Conservation (phyloP, 805 yeast genomes). For the Zygoascus tannicola region DNA sequence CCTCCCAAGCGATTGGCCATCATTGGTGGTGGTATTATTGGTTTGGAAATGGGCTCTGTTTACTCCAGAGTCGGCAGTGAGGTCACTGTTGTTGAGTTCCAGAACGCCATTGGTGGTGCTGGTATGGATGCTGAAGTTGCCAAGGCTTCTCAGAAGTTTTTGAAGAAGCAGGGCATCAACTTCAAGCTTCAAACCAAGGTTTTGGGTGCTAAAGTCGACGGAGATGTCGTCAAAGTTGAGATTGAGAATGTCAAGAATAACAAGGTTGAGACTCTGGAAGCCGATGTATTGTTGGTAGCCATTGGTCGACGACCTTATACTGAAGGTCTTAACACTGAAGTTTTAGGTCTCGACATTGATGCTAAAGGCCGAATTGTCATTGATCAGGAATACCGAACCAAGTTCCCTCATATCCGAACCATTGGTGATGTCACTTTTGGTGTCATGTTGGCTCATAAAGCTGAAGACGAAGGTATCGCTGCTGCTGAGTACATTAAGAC, state of each 20-base stretch:
- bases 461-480: slow-evolving; percentile 99
- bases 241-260: slow-evolving; percentile 86
- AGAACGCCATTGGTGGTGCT: slow-evolving; percentile 92
- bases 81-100: slow-evolving; percentile 91
- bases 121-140: slow-evolving; percentile 97
- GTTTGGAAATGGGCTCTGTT: slow-evolving; percentile 98
- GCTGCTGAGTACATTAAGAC: slow-evolving; percentile 89
- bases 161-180: slow-evolving; percentile 90
- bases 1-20: slow-evolving; percentile 86
- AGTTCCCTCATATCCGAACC: slow-evolving; percentile 86
- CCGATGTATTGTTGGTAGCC: slow-evolving; percentile 92
- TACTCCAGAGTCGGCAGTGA: slow-evolving; percentile 92
- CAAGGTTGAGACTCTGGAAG: slow-evolving; percentile 65
- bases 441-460: slow-evolving; percentile 99
- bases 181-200: slow-evolving; percentile 92
- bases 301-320: slow-evolving; percentile 98
- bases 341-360: slow-evolving; percentile 82
- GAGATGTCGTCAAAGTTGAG: slow-evolving; percentile 78
- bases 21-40: slow-evolving; percentile 99
- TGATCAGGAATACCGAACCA: slow-evolving; percentile 88
- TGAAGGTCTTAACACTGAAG: slow-evolving; percentile 80
- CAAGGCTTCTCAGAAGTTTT: slow-evolving; percentile 77
- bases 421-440: slow-evolving; percentile 99
- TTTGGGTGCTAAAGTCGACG: slow-evolving; percentile 73
- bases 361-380: slow-evolving; percentile 88